These are phyloP conservation scores for Sporothrix schenckii DNA, from an alignment of 2,329 filamentous ascomycete species.

Conservation along the genomic window DNA sequence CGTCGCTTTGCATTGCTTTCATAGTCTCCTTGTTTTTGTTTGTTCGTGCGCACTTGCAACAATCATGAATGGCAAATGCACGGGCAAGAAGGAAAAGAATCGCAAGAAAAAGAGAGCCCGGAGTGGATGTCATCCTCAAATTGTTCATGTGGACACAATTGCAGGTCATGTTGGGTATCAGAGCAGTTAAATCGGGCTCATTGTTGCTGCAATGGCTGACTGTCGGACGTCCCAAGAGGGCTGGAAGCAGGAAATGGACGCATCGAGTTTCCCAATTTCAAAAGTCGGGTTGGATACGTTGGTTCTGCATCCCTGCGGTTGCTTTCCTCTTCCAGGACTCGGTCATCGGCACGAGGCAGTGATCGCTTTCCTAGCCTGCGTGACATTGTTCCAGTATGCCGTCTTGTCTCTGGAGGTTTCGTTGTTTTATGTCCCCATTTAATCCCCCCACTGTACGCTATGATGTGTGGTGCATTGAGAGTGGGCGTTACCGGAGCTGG, in stretches of 20 bases:
- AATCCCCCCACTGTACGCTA: neutral
- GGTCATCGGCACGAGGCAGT: conserved; percentile 22
- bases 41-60: neutral
- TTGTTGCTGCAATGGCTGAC: neutral
- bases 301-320: neutral
- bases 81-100: too few species aligned
- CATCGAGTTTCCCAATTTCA: neutral
- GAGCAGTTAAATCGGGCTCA: neutral
- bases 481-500: conserved; percentile 5
- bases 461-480: neutral
- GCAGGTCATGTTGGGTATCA: neutral
- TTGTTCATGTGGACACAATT: conserved; percentile 12
- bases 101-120: too few species aligned
- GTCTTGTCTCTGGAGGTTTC: neutral
- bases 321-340: conserved; percentile 10
- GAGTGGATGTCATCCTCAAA: neutral
- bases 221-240: neutral
- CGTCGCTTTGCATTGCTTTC: neutral
- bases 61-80: neutral
- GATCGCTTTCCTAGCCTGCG: conserved; percentile 18
- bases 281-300: conserved; percentile 4
- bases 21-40: neutral
- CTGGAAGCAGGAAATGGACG: neutral
- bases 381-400: neutral
- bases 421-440: neutral